A percentile compares a stretch with the other conserved stretches of the same genome.
phyloP scores from a whole-genome alignment of 2,329 filamentous ascomycete genomes.

The Orbilia ellipsospora region DNA sequence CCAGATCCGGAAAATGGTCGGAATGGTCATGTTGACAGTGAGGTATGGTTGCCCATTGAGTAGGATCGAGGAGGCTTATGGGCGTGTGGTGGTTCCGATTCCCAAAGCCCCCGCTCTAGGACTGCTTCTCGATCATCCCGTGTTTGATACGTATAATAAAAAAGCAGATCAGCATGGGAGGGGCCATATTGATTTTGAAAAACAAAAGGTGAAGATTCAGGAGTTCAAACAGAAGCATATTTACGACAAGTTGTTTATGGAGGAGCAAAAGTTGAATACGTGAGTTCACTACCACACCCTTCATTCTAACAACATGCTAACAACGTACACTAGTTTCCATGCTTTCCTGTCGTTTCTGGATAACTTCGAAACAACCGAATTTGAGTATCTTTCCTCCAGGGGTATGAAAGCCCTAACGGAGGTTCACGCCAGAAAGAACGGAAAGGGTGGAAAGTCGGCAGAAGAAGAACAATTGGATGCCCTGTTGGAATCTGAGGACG shows the following conservation, averaged over 20 bases:
- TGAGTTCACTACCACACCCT: constrained; percentile 65
- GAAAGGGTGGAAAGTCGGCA: constrained; percentile 5
- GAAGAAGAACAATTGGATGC: constrained; percentile 48
- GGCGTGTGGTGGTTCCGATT: constrained; percentile 78
- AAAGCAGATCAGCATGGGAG: constrained; percentile 72
- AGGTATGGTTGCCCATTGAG: constrained; percentile 81
- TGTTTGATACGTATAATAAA: constrained; percentile 89
- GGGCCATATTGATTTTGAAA: constrained; percentile 79
- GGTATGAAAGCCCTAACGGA: constrained; percentile 57
- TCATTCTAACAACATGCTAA: not conserved
- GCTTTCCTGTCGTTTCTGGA: constrained; percentile 59
- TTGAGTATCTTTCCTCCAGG: constrained; percentile 57
- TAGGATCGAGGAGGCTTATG: constrained; percentile 80
- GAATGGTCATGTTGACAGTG: constrained; percentile 85
- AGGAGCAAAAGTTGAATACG: constrained; percentile 88
- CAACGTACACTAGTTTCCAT: constrained; percentile 56
- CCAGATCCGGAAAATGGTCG: constrained; percentile 97
- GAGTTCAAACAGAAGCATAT: constrained; percentile 93
- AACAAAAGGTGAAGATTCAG: constrained; percentile 80
- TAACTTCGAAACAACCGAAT: constrained; percentile 55
- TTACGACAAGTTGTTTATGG: constrained; percentile 88
- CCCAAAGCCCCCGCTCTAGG: constrained; percentile 93
- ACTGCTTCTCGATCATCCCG: constrained; percentile 85
- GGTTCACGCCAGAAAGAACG: constrained; percentile 27
- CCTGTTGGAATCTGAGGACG: constrained; percentile 53